These are phyloP conservation scores for Lyophyllum decastes DNA, from an alignment of 768 basidiomycete genomes.

Conservation along the genomic window DNA sequence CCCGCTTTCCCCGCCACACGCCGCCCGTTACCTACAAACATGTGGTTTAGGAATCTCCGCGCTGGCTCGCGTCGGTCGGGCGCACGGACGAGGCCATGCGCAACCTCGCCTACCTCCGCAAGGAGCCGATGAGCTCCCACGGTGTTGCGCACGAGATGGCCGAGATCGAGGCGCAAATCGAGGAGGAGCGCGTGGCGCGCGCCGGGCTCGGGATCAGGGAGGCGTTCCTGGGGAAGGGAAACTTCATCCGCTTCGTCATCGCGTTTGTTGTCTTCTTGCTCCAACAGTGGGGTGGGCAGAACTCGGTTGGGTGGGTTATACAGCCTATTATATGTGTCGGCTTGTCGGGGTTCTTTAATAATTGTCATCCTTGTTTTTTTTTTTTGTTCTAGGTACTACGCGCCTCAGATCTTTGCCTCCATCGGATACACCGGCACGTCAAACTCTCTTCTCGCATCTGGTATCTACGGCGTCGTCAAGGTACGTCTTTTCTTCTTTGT, in stretches of 20 bases:
- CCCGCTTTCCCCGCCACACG: too few species aligned
- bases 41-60: slow-evolving; percentile 71
- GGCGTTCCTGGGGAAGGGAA: slow-evolving; percentile 81
- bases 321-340: neutral
- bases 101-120: slow-evolving; percentile 69
- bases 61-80: slow-evolving; percentile 72
- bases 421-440: slow-evolving; percentile 65
- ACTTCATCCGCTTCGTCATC: slow-evolving; percentile 81
- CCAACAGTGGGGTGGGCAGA: slow-evolving; percentile 86
- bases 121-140: slow-evolving; percentile 39
- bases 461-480: slow-evolving; percentile 52
- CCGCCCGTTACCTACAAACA: too few species aligned
- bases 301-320: slow-evolving; percentile 66
- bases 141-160: slow-evolving; percentile 61
- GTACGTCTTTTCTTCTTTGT: slow-evolving; percentile 23
- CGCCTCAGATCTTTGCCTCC: slow-evolving; percentile 71
- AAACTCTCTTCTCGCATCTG: slow-evolving; percentile 70
- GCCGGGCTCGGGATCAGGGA: slow-evolving; percentile 66
- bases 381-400: slow-evolving; percentile 52
- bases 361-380: too few species aligned
- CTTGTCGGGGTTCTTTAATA: neutral
- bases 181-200: slow-evolving; percentile 70
- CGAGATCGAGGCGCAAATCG: slow-evolving; percentile 81
- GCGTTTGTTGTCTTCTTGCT: slow-evolving; percentile 78
- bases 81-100: slow-evolving; percentile 50